Conservation (phyloP, 306 rosid species). For the Heteromeles arbutifolia region DNA sequence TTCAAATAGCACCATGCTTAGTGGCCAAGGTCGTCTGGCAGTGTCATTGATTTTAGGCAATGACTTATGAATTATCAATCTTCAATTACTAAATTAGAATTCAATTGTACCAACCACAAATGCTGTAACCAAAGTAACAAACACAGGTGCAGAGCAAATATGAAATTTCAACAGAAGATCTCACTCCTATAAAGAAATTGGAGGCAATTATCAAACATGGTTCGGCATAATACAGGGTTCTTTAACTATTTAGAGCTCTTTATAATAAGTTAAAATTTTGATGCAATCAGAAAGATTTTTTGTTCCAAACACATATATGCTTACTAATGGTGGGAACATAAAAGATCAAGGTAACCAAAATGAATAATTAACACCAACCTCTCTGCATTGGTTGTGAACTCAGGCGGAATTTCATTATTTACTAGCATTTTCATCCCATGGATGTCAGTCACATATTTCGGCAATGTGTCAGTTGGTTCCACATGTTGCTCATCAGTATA, state of each 20-base stretch:
- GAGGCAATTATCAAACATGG: neutral
- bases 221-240: neutral
- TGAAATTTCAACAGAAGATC: neutral
- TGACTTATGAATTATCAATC: neutral
- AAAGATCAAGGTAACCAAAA: neutral
- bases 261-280: too few species aligned
- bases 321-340: constrained; percentile 1
- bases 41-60: neutral
- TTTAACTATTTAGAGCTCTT: neutral
- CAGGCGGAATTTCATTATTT: constrained; percentile 17
- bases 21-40: neutral
- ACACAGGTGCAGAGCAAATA: neutral
- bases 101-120: neutral
- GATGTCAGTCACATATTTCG: constrained; percentile 27
- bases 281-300: neutral
- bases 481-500: constrained; percentile 26
- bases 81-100: neutral
- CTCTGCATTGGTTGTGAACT: constrained; percentile 23
- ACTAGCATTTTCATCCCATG: constrained; percentile 19
- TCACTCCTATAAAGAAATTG: neutral
- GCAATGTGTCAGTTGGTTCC: constrained; percentile 27
- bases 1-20: neutral
- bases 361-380: constrained; percentile 25
- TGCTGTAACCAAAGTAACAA: neutral
- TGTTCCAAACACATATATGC: neutral